phyloP scores from a whole-genome alignment of 2,329 filamentous ascomycete species.

The Aureobasidium sp. region DNA sequence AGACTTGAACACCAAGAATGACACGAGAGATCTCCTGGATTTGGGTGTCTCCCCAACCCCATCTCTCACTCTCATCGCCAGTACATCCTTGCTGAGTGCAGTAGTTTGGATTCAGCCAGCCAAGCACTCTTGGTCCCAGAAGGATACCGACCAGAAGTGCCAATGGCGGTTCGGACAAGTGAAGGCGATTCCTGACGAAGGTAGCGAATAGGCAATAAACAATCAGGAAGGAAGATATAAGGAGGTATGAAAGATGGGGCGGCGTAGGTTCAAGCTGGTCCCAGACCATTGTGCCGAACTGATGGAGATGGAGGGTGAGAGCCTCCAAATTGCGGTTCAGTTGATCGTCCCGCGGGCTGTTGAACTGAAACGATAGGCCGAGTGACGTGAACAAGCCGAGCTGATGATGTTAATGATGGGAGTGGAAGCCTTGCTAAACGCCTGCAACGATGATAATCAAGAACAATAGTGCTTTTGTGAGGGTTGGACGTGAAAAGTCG shows the following conservation, averaged over 20 bases:
- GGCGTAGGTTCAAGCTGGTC: slow-evolving; percentile 39
- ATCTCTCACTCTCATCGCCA: slow-evolving; percentile 22
- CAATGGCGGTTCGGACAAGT: slow-evolving; percentile 42
- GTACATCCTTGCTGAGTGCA: slow-evolving; percentile 26
- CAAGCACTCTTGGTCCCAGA: slow-evolving; percentile 34
- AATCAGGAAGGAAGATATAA: slow-evolving; percentile 38
- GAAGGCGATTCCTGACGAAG: slow-evolving; percentile 40
- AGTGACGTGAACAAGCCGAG: not conserved
- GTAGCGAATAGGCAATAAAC: slow-evolving; percentile 39
- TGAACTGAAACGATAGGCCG: slow-evolving; percentile 3
- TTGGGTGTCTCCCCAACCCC: slow-evolving; percentile 36
- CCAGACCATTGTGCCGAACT: slow-evolving; percentile 29
- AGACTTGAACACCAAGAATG: slow-evolving; percentile 39
- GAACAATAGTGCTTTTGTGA: not conserved
- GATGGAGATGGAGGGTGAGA: not conserved
- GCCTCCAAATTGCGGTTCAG: slow-evolving; percentile 5
- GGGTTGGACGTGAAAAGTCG: not conserved
- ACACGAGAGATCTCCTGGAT: slow-evolving; percentile 37
- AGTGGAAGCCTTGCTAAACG: not conserved
- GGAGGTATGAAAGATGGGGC: slow-evolving; percentile 38
- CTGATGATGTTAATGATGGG: not conserved
- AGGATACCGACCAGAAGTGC: slow-evolving; percentile 39
- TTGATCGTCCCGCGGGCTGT: slow-evolving; percentile 6
- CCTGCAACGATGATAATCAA: not conserved
- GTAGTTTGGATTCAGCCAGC: slow-evolving; percentile 33